Evolutionary conservation across 768 basidiomycete species (phyloP), one percentile per base, ranked within the genome.

Genomic region (Leccinum uliginosum): DNA sequence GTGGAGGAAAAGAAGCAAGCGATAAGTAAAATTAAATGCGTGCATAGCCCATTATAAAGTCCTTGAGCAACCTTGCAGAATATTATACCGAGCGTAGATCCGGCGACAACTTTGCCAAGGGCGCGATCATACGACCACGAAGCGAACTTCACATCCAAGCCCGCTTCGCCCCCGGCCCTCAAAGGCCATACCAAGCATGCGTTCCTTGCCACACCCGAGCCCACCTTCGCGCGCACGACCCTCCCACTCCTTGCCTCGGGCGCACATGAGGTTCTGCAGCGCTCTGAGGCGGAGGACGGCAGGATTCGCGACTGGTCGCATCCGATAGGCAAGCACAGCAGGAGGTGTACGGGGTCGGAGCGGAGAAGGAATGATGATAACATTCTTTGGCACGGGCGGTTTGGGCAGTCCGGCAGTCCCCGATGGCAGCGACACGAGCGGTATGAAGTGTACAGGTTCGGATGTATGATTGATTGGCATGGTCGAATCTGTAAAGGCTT

Each of bases 301-400:
- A 6, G 85, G 85, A 62, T 89, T 88, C 53, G 80, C 73, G 6
- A 87, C 76, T 3, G 80, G 80, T 8, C 87, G 76, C 61, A 81
- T 73, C 27, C 86, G 78, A 61, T 78, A 76, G 6, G 69, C 66
- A 51, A 76, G 69, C 10, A 60, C 55, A 24, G 65, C 45, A 17
- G 69, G 68, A 1, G 68, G 63, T 34, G 73, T 59, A 51, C 64
- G 70, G 72, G 75, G 78, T 73, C 63, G 78, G 70, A 66, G 76
- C 52, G 69, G 78, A 50, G 64, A 80, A 48, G 73, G 77, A 30
- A 75, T 68, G 6, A 78, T 72, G 17, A 78, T 64, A 4, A 73
- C 71, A 40, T 76, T 75, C 76, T 56, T 67, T 51, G 54, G 75
- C 59, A 58, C 68, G 50, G 56, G 54, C 0, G 65, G 51, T 50